Conservation (phyloP, 2,329 filamentous ascomycete species). For the Stachybotrys chartarum region DNA sequence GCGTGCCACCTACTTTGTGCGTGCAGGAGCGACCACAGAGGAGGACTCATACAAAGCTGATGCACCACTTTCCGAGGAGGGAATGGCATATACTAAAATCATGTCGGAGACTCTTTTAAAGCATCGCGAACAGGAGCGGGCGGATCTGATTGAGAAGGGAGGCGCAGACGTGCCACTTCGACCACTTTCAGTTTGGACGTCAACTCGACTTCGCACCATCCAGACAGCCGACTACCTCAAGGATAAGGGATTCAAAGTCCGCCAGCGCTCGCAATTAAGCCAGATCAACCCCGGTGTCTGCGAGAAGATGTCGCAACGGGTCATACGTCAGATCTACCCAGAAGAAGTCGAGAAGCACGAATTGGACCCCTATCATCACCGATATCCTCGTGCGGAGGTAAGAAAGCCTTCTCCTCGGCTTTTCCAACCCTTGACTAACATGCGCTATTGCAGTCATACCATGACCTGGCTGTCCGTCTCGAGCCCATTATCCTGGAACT, state of each 20-base stretch:
- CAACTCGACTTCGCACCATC: conserved; percentile 80
- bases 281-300: conserved; percentile 95
- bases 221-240: conserved; percentile 83
- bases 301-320: conserved; percentile 81
- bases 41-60: conserved; percentile 91
- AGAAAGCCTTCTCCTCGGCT: not conserved
- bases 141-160: conserved; percentile 59
- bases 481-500: conserved; percentile 97
- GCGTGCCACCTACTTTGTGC: conserved; percentile 85
- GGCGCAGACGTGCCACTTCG: conserved; percentile 64
- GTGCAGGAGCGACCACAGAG: conserved; percentile 78
- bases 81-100: conserved; percentile 71
- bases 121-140: conserved; percentile 76
- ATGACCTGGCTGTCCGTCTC: conserved; percentile 93
- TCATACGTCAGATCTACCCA: conserved; percentile 75
- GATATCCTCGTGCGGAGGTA: conserved; percentile 90
- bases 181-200: conserved; percentile 89
- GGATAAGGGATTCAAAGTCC: conserved; percentile 73
- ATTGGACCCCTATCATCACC: conserved; percentile 90
- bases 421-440: conserved; percentile 2
- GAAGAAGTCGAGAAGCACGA: conserved; percentile 92
- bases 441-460: conserved; percentile 65
- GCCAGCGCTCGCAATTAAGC: conserved; percentile 92
- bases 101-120: conserved; percentile 79
- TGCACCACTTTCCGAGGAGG: conserved; percentile 73